Evolutionary conservation across 2,329 filamentous ascomycete genomes (phyloP).

Genomic region (Fusarium sp.): DNA sequence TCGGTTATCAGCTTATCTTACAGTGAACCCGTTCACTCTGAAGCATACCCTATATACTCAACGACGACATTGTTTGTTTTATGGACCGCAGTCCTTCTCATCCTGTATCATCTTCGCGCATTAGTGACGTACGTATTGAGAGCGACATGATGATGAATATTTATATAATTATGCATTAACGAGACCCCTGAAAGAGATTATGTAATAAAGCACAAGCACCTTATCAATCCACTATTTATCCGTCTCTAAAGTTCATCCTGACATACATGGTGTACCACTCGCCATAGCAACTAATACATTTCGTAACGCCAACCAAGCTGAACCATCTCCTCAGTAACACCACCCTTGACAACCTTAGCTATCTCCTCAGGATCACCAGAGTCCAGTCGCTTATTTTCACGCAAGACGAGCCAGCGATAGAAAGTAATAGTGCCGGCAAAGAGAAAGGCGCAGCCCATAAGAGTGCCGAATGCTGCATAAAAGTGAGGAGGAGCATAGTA

Average conservation of each 20-base stretch:
- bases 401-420: slow-evolving; percentile 51
- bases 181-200: too few relatives aligned
- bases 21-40: rapidly evolving
- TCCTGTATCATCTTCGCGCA: too few relatives aligned
- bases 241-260: neutral
- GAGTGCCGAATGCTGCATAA: slow-evolving; percentile 53
- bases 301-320: slow-evolving; percentile 56
- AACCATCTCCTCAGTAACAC: slow-evolving; percentile 57
- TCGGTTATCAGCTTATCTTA: neutral
- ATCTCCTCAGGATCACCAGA: slow-evolving; percentile 50
- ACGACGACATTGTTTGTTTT: neutral
- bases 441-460: slow-evolving; percentile 49
- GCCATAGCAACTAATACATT: slow-evolving; percentile 49
- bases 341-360: slow-evolving; percentile 53
- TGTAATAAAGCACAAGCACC: rapidly evolving
- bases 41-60: neutral
- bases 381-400: slow-evolving; percentile 53
- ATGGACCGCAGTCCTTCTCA: neutral
- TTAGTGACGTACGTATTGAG: too few relatives aligned
- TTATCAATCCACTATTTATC: neutral
- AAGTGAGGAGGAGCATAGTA: slow-evolving; percentile 52
- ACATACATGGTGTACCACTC: rapidly evolving
- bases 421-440: slow-evolving; percentile 49
- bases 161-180: too few relatives aligned
- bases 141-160: too few relatives aligned